Percentiles rank a stretch among this genome's conserved stretches.
These are phyloP conservation scores for Boletus pseudo-olivaceus DNA, from an alignment of 768 basidiomycete species.

Conservation along the genomic window DNA sequence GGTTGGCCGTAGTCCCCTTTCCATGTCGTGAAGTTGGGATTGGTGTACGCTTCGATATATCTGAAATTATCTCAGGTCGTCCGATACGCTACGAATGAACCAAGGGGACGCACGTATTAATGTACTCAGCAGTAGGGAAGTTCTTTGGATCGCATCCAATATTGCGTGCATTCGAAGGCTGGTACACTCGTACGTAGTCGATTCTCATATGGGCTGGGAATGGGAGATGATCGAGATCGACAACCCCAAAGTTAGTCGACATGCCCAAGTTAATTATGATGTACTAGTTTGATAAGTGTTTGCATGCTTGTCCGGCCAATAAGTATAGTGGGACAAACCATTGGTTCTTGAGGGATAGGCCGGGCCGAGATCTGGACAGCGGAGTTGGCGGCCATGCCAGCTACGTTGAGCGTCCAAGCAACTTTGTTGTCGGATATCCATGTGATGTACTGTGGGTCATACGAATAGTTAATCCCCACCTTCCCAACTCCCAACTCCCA, in stretches of 20 bases:
- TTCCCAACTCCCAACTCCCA: not conserved
- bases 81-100: not conserved
- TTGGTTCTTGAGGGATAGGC: slow-evolving; percentile 78
- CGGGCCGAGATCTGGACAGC: slow-evolving; percentile 58
- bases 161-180: slow-evolving; percentile 55
- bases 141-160: slow-evolving; percentile 68
- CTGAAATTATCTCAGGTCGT: slow-evolving; percentile 28
- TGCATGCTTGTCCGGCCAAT: not conserved
- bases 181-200: slow-evolving; percentile 71
- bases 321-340: slow-evolving; percentile 47
- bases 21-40: slow-evolving; percentile 49
- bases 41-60: slow-evolving; percentile 67
- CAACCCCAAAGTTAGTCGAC: slow-evolving; percentile 54
- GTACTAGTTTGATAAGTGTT: slow-evolving; percentile 34
- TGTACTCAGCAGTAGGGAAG: slow-evolving; percentile 72
- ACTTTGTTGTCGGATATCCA: slow-evolving; percentile 71
- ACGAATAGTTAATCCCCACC: not conserved
- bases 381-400: slow-evolving; percentile 63
- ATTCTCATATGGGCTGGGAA: slow-evolving; percentile 50
- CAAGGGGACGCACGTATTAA: slow-evolving; percentile 45
- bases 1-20: slow-evolving; percentile 40
- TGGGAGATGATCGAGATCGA: slow-evolving; percentile 49
- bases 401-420: slow-evolving; percentile 72
- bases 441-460: slow-evolving; percentile 62
- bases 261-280: slow-evolving; percentile 59